Base-by-base conservation (phyloP, 805 yeast genomes). In the Metschnikowia koreensis region DNA sequence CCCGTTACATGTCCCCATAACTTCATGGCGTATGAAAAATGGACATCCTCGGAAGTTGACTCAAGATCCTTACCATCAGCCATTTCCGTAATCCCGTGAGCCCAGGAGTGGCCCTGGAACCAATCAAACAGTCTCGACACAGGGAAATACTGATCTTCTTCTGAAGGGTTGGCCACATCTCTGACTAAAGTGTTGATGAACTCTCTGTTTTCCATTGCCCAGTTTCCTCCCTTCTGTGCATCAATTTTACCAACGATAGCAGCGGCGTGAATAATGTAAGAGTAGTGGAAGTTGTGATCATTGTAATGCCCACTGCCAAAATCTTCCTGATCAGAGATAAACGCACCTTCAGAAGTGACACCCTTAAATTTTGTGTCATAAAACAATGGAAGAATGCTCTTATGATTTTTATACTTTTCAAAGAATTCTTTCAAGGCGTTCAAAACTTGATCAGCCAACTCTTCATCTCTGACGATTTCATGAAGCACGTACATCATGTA, bases 201-300 rank as follows among this genome's bases (percentile, higher is more conserved):
- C 11, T 72, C 79, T 58, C 74, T 77, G 58, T 78, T 75, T 9
- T 64, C 66, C 10, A 56, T 52, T 5, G 75, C 67, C 84, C 87
- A 86, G 1, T 70, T 62, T 9, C 83, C 83, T 3, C 85, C 86
- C 69, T 60, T 73, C 84, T 60, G 80, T 72, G 41, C 62, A 63
- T 89, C 96, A 15, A 84, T 81, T 50, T 81, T 66, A 13, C 86
- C 92, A 44, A 88, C 80, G 17, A 87, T 72, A 1, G 96, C 91
- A 6, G 96, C 96, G 1, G 96, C 87, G 64, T 88, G 92, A 44
- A 89, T 77, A 59, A 83, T 85, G 67, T 88, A 89, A 10, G 94
- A 94, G 62, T 86, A 89, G 65, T 89, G 96, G 79, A 88, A 89
- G 65, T 89, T 94, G 61, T 89, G 96, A 62, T 89, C 96, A 60